These are phyloP conservation scores for Didymella lethalis DNA, from an alignment of 2,329 filamentous ascomycete species.

Conservation along the genomic window DNA sequence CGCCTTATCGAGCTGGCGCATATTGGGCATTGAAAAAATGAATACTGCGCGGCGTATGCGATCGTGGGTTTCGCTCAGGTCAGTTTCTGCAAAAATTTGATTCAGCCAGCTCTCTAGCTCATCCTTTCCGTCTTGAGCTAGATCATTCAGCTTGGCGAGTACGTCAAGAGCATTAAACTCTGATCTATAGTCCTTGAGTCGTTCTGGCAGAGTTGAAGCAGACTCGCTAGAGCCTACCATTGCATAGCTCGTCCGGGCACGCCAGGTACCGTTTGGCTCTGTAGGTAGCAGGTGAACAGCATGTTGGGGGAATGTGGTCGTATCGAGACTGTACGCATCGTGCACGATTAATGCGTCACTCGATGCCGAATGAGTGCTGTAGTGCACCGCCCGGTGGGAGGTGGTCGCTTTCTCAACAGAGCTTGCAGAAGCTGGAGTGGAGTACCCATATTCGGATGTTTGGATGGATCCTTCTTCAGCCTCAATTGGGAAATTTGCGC, in stretches of 20 bases:
- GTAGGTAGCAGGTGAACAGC: slow-evolving; percentile 19
- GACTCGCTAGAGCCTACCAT: slow-evolving; percentile 3
- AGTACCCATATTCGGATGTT: not conserved
- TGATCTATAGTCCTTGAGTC: not conserved
- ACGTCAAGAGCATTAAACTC: not conserved
- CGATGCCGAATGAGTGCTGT: not conserved
- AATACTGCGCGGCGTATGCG: not conserved
- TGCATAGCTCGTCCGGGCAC: not conserved
- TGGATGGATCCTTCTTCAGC: not conserved
- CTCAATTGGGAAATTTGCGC: not conserved
- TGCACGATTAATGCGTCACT: not conserved
- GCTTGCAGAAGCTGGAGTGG: not conserved
- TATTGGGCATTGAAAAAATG: not conserved
- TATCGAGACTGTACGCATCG: slow-evolving; percentile 8
- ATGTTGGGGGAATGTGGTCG: slow-evolving; percentile 20
- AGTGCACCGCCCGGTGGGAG: not conserved
- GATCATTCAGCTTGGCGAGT: not conserved
- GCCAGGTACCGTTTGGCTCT: slow-evolving; percentile 22
- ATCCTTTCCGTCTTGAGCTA: not conserved
- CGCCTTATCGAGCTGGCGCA: not conserved
- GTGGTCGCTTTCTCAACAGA: not conserved
- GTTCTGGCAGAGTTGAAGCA: not conserved
- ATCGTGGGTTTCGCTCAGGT: slow-evolving; percentile 5
- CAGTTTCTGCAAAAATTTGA: not conserved
- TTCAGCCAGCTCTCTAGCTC: not conserved